Base-by-base conservation (phyloP, 2,329 filamentous ascomycete genomes). In the Aspergillus fumigatus region DNA sequence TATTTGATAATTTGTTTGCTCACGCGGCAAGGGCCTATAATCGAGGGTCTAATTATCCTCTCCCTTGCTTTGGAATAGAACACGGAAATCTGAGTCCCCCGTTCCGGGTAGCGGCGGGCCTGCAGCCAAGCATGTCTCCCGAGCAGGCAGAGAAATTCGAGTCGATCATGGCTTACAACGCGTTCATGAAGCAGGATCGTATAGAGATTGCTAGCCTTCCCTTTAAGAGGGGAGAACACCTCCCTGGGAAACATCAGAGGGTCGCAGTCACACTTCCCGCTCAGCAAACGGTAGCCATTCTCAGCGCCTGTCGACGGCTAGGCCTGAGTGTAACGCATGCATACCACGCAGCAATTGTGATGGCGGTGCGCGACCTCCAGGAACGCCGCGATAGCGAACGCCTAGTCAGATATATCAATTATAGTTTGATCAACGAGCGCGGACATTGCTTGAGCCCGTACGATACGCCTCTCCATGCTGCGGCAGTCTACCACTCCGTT, bases 351-450 rank as follows among this genome's bases (percentile, higher is more conserved):
- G 64, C 62, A 8, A 59, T 65, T 23, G 65, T 62, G 1, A 45
- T 65, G 10, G 40, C 56, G 11, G 54, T 68, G 19, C 58, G 62
- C 0, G 63, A 63, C 35, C 5, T 60, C 1, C 65, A 65, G 25
- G 53, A 59, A 43, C 52, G 57, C 23, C 23, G 41, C 0, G 2
- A 25, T 0, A n/a, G 53, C 8, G 43, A 50, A 11, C 55, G 65
- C 10, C 61, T 26, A 7, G 61, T 68, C 9, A 59, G 66, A 17
- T 68, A 67, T 41, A 59, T 67, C 45, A 67, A 56, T 51, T 67
- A 68, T 35, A 56, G 55, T 10, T 52, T 67, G 2, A 62, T 66
- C 2, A 66, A 68, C n/a, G 64, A 68, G 32, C 64, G 66, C 1
- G 21, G 38, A 0, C 55, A 62, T 19, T 68, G 66, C 47, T 26